Conservation (phyloP, 352 stramenopile species). For the Pythium monospermum region DNA sequence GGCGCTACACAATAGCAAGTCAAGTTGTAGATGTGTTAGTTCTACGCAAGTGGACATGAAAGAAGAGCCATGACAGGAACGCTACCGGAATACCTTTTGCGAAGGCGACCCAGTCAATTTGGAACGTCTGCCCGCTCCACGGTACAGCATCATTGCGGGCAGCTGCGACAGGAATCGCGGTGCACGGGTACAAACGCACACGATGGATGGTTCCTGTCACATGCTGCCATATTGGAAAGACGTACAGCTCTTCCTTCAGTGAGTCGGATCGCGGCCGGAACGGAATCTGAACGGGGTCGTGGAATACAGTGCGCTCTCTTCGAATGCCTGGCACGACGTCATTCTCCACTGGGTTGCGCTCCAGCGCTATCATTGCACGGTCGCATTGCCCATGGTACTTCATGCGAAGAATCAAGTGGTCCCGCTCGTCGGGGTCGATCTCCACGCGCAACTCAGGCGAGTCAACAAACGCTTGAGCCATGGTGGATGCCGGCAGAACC, state of each 20-base stretch:
- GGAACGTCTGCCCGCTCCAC: conserved; percentile 54
- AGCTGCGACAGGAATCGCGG: conserved; percentile 16
- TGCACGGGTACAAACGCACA: conserved; percentile 58
- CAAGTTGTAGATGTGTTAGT: not conserved
- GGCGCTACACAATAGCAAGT: conserved; percentile 25
- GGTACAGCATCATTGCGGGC: not conserved
- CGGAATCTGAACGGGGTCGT: conserved; percentile 47
- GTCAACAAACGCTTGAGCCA: conserved; percentile 43
- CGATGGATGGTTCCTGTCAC: conserved; percentile 50
- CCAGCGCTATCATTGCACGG: conserved; percentile 44
- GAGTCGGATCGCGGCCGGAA: conserved; percentile 33
- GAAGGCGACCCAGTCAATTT: conserved; percentile 68
- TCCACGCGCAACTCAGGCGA: conserved; percentile 54
- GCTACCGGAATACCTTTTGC: conserved; percentile 53
- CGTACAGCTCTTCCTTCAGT: conserved; percentile 44
- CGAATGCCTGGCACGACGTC: conserved; percentile 22
- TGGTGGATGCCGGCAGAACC: conserved; percentile 31
- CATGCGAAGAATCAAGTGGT: conserved; percentile 58
- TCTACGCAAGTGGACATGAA: not conserved
- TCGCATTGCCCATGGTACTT: conserved; percentile 54
- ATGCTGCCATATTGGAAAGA: conserved; percentile 57
- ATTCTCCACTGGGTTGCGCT: conserved; percentile 36
- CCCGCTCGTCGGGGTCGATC: conserved; percentile 37
- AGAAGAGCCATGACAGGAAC: not conserved
- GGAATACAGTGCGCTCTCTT: conserved; percentile 26